These are phyloP conservation scores for Fragosphaeria purpurea DNA, from an alignment of 2,329 filamentous ascomycete genomes.

Conservation along the genomic window DNA sequence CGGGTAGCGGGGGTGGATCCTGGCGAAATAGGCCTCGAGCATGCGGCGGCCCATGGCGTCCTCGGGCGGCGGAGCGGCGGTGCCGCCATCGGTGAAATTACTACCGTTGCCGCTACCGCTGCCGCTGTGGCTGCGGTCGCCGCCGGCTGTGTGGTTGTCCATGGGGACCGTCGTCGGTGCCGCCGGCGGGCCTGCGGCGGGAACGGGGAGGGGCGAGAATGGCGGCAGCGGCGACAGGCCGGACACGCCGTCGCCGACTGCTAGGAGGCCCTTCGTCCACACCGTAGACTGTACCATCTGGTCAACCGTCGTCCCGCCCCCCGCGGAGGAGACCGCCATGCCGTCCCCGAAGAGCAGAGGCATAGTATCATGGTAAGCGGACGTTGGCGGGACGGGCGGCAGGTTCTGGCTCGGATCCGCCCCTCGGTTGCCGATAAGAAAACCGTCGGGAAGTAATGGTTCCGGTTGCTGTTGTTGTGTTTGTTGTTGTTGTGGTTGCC, in stretches of 20 bases:
- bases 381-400: no score
- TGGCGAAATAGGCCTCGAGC: slow-evolving; percentile 14
- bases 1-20: slow-evolving; percentile 34
- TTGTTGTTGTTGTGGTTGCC: neutral
- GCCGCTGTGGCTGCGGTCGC: no score
- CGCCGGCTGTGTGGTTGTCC: no score
- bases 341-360: no score
- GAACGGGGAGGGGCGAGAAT: neutral
- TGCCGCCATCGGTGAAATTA: neutral
- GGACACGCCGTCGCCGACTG: neutral
- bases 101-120: no score
- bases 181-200: no score
- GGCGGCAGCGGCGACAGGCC: neutral
- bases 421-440: no score
- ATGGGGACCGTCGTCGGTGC: no score
- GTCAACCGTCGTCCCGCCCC: slow-evolving; percentile 21
- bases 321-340: no score
- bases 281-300: slow-evolving; percentile 45
- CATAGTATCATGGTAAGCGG: no score
- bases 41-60: slow-evolving; percentile 2
- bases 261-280: slow-evolving; percentile 36
- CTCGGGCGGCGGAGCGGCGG: neutral
- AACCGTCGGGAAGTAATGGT: no score
- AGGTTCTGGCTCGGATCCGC: no score
- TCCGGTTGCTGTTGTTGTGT: neutral